A percentile compares a stretch with the other conserved stretches of the same genome.
phyloP scores from a whole-genome alignment of 192 early-diverging fungal species.

The Linnemannia zychae region DNA sequence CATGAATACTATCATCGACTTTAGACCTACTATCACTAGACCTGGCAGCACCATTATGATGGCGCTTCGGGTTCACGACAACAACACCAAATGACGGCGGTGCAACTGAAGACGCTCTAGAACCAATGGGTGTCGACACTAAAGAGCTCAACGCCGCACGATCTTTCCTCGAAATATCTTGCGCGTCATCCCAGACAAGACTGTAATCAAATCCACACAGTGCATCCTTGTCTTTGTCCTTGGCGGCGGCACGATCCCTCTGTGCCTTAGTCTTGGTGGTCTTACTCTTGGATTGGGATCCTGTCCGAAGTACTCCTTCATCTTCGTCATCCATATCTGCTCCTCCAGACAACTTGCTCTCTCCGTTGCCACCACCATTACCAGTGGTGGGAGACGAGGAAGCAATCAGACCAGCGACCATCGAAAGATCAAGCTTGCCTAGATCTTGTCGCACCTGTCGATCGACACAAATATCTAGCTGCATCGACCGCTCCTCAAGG shows the following conservation, averaged over 20 bases:
- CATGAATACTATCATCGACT: not conserved
- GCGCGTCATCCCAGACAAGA: constrained; percentile 56
- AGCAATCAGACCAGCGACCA: not conserved
- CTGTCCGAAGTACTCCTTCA: constrained; percentile 1
- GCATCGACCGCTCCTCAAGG: constrained; percentile 28
- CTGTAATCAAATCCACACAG: constrained; percentile 65
- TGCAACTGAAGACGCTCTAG: constrained; percentile 36
- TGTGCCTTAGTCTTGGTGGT: constrained; percentile 25
- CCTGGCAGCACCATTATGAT: not conserved
- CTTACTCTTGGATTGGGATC: constrained; percentile 20
- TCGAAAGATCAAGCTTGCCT: constrained; percentile 6
- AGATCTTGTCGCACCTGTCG: constrained; percentile 37
- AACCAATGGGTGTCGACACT: constrained; percentile 30
- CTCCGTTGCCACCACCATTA: not conserved
- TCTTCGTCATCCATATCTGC: constrained; percentile 26
- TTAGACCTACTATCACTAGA: not conserved
- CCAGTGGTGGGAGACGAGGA: not conserved
- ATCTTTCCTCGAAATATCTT: constrained; percentile 38
- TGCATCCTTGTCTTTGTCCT: constrained; percentile 47
- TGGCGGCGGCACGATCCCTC: constrained; percentile 7
- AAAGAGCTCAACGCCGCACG: constrained; percentile 13
- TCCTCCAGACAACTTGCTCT: not conserved
- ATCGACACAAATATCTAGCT: constrained; percentile 43
- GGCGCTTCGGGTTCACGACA: constrained; percentile 32
- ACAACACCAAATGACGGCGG: constrained; percentile 41